Percentiles rank a stretch among this genome's conserved stretches.
These are phyloP conservation scores for Vanderwaltozyma yarrowii DNA, from an alignment of 805 yeast genomes.

Conservation along the genomic window DNA sequence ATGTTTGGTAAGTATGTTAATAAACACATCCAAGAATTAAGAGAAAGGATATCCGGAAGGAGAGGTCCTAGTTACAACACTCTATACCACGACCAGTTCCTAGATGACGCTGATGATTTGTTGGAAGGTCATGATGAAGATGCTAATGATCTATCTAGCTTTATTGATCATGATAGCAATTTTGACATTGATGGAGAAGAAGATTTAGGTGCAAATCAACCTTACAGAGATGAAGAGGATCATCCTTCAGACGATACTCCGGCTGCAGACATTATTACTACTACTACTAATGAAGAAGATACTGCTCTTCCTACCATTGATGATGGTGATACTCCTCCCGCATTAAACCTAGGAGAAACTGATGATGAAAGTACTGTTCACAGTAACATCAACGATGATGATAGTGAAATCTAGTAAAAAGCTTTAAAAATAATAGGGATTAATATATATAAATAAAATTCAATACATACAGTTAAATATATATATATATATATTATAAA, in stretches of 20 bases:
- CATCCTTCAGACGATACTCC: not conserved
- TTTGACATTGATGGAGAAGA: constrained; percentile 30
- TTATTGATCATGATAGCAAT: constrained; percentile 28
- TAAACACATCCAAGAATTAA: constrained; percentile 8
- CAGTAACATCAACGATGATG: too few species aligned
- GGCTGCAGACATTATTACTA: too few species aligned
- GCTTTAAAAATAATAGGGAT: too few species aligned
- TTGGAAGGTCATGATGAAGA: constrained; percentile 36
- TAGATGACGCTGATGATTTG: constrained; percentile 30
- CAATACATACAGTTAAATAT: too few species aligned
- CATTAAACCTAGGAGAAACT: too few species aligned
- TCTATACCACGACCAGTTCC: constrained; percentile 24
- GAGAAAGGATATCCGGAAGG: constrained; percentile 21
- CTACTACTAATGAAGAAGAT: not conserved
- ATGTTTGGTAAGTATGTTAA: constrained; percentile 9
- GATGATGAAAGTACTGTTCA: too few species aligned
- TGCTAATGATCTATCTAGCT: constrained; percentile 38
- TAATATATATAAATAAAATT: too few species aligned
- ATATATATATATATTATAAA: too few species aligned
- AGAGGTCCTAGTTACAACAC: constrained; percentile 27
- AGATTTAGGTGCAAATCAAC: not conserved
- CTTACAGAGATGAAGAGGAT: not conserved
- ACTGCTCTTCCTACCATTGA: too few species aligned
- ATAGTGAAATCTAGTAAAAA: too few species aligned
- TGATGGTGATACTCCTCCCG: too few species aligned